A percentile compares a stretch with the other conserved stretches of the same genome.
phyloP scores from a whole-genome alignment of 2,329 filamentous ascomycete species.

The Xenoacremonium recifei region DNA sequence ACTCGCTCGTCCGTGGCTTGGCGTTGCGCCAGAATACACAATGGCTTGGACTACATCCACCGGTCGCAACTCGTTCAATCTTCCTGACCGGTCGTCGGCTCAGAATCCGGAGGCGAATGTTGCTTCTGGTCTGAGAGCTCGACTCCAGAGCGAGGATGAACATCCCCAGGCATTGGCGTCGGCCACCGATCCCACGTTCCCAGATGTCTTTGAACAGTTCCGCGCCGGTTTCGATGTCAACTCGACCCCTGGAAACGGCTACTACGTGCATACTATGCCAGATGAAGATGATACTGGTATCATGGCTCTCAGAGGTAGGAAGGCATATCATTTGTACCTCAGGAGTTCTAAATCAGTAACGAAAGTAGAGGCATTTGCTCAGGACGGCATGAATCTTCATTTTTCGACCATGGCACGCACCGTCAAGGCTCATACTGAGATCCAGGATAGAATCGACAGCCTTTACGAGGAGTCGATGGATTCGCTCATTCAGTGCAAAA shows the following conservation, averaged over 20 bases:
- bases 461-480: constrained; percentile 18
- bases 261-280: background rate
- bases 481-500: constrained; percentile 13
- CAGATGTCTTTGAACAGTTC: constrained; percentile 23
- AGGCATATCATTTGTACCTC: accelerated
- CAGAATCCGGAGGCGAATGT: constrained; percentile 2
- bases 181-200: constrained; percentile 2
- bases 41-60: background rate
- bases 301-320: constrained; percentile 19
- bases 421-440: constrained; percentile 17
- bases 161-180: constrained; percentile 5
- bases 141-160: constrained; percentile 24
- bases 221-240: constrained; percentile 17
- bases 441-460: constrained; percentile 16
- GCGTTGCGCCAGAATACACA: too few relatives aligned
- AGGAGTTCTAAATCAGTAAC: background rate
- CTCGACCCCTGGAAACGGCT: background rate
- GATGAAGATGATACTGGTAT: constrained; percentile 1
- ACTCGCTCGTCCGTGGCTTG: too few relatives aligned
- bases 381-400: constrained; percentile 20
- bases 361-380: constrained; percentile 22
- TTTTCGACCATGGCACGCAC: constrained; percentile 18
- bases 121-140: constrained; percentile 26
- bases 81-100: constrained; percentile 9
- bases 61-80: background rate